Evolutionary conservation across 192 early-diverging fungal species (phyloP), one percentile per base, ranked within the genome.

Genomic region (Umbelopsis sp.): DNA sequence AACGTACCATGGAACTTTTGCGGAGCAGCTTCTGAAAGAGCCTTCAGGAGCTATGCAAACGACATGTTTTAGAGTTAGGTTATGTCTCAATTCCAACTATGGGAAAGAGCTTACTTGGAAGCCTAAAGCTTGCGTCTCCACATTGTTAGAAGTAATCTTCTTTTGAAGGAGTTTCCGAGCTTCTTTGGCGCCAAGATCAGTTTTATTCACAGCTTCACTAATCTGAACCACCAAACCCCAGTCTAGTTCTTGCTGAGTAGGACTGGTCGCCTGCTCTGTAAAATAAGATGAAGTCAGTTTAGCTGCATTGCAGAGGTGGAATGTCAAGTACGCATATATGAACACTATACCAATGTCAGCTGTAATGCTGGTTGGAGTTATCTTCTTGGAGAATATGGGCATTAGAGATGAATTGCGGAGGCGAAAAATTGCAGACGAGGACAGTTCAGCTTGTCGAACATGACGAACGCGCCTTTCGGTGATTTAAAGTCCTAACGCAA

Each of bases 351-450:
- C 77, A 68, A 79, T 79, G 65, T 73, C 69, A 17, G 71, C 54
- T 10, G 79, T 80, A 16, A 80, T 80, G 45, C 66, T 71, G 4
- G 79, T 80, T 3, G 79, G 74, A 17, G 68, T 65, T 16, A 80
- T 71, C 32, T 80, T 80, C 31, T 80, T 75, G 45, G 79, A 80
- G 52, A 80, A 80, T 69, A 80, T 62, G 8, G 71, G 71, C 79
- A 80, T 80, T 54, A 16, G 70, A 49, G 67, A 49, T 62, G 56
- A 62, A 62, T 36, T 62, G 56, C 56, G 56, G 56, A 62, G 56
- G 56, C 56, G 31, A 29, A 59, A 59, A 62, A 34, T 29, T 5
- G 6, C 26, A 53, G 52, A 8, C 29, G 31, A 34, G 56, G 10
- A 14, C 29, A 2, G 16, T 11, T 16, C 25, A 25, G 45, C 26